Evolutionary conservation across 805 yeast species (phyloP), one percentile per base, ranked within the genome.

Genomic region (Wickerhamomyces kurtzmanii): DNA sequence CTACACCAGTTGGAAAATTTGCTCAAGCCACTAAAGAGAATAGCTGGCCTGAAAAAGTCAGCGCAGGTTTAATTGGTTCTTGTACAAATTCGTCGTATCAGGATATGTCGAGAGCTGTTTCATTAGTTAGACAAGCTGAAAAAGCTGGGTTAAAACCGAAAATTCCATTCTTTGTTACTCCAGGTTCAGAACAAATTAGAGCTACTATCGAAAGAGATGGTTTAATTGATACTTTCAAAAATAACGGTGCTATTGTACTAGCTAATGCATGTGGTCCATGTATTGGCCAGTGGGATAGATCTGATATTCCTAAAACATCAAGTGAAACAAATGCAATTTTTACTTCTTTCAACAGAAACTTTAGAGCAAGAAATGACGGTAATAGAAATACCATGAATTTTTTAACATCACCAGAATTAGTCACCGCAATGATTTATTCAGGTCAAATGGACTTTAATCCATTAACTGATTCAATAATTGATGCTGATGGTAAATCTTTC

Each of bases 181-280:
- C 98, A 38, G 98, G 98, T 51, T 85, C 96, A 28, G 98, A 91
- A 63, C 96, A 86, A 63, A 85, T 89, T 46, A 75, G 97, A 59
- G 97, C 97, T 29, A 89, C 98, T 29, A 75, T 89, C 45, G 94
- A 82, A 55, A 76, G 96, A 60, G 98, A 89, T 57, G 97, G 97
- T 33, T 73, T 81, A 49, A 72, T 82, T 37, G 66, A 78, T 26
- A 74, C 78, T 23, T 86, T 89, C 55, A 76, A 78, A 55, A 74
- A 79, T 31, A 79, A 76, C 46, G 97, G 97, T 35, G 98, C 95
- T 43, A 68, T 73, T 34, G 94, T 89, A 24, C 69, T 89, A 44
- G 96, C 97, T 30, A 89, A 89, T 56, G 98, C 98, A 13, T 89
- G 98, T 70, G 98, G 98, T 43, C 98, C 97, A 49, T 89, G 98